phyloP scores from a whole-genome alignment of 768 basidiomycete species.

The Exsudoporus frostii region DNA sequence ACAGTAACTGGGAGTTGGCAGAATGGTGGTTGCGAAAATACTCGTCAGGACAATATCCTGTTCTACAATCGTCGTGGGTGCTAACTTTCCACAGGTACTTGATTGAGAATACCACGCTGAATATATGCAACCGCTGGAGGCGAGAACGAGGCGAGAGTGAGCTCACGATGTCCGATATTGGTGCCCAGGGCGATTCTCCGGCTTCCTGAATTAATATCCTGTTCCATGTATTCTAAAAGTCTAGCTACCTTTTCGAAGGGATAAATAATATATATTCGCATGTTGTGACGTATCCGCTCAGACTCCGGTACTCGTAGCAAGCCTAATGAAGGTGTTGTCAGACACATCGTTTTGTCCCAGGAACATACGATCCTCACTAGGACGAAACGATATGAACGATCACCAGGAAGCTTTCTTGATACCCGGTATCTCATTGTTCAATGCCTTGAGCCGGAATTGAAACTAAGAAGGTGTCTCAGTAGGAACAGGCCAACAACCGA shows the following conservation, averaged over 20 bases:
- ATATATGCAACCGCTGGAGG: conserved; percentile 84
- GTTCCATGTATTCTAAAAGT: conserved; percentile 2
- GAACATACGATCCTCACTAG: background rate
- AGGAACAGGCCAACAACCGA: background rate
- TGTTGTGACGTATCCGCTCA: background rate
- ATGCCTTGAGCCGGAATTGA: conserved; percentile 87
- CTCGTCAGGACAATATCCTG: conserved; percentile 42
- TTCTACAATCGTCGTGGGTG: background rate
- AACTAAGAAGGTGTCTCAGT: conserved; percentile 48
- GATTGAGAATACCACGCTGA: conserved; percentile 68
- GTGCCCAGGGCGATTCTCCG: conserved; percentile 33
- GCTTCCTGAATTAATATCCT: conserved; percentile 11
- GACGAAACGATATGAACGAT: background rate
- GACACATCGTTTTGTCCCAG: background rate
- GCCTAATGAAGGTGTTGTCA: background rate
- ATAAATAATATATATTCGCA: conserved; percentile 12
- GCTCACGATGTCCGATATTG: conserved; percentile 55
- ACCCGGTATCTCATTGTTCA: conserved; percentile 79
- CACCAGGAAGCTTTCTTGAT: conserved; percentile 94
- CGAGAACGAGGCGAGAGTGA: conserved; percentile 77
- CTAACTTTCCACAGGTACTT: conserved; percentile 55
- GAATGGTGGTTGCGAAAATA: conserved; percentile 84
- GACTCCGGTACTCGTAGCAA: background rate
- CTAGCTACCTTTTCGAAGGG: background rate
- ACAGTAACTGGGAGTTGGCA: conserved; percentile 85